phyloP scores from a whole-genome alignment of 73 alveolate genomes.

The Symbiodinium pilosum region DNA sequence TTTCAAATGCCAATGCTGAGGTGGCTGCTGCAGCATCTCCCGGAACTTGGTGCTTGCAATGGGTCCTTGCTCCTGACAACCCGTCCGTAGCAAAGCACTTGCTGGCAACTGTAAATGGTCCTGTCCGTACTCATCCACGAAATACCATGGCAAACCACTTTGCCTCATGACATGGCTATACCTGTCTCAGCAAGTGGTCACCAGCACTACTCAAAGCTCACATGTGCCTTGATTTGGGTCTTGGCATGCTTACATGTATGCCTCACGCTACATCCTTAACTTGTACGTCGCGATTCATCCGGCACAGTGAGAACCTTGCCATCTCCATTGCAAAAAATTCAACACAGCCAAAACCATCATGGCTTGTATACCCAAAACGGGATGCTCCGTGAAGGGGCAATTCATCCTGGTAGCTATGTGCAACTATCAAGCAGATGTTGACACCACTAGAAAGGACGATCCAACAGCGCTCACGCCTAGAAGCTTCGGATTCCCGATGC shows the following conservation, averaged over 20 bases:
- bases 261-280: neutral
- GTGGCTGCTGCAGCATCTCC: neutral
- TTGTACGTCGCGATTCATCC: neutral
- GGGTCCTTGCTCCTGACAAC: neutral
- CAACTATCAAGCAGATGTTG: too few relatives aligned
- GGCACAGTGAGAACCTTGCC: neutral
- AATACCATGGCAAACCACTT: neutral
- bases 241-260: too few relatives aligned
- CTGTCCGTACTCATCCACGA: neutral
- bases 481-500: too few relatives aligned
- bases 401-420: too few relatives aligned
- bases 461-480: too few relatives aligned
- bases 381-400: too few relatives aligned
- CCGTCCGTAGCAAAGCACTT: neutral
- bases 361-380: too few relatives aligned
- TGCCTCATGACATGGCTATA: conserved; percentile 1
- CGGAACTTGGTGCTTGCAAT: neutral
- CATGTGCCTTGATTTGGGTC: too few relatives aligned
- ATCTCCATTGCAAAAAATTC: neutral
- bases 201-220: neutral
- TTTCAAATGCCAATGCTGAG: neutral
- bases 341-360: neutral
- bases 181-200: neutral
- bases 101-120: neutral
- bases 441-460: too few relatives aligned